Evolutionary conservation across 2,329 filamentous ascomycete species (phyloP), one percentile per base, ranked within the genome.

Genomic region (Lachnellula occidentalis): DNA sequence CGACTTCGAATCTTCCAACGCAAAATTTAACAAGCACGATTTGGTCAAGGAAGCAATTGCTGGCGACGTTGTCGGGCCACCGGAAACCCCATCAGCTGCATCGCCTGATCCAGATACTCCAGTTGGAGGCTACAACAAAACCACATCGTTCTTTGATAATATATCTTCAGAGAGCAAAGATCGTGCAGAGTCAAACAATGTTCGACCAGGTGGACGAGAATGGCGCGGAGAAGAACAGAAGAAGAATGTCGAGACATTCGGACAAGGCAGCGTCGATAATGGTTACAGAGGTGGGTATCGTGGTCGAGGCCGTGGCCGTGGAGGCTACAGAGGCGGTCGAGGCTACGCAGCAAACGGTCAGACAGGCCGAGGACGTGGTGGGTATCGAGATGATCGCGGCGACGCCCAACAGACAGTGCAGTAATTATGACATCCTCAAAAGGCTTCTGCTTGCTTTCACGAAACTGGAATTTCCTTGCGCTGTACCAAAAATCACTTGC

Each of bases 211-310:
- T 54, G 91, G 90, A 34, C 84, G 88, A 47, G 90, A 95, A 70
- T 95, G 94, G 84, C 85, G 94, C 51, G 87, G 85, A 39, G 91
- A 97, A 71, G 94, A 97, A 70, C 89, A 95, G 70, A 90, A 87
- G 71, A 91, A 90, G 75, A 97, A 97, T 70, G 88, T 99, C 68
- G 94, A 99, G 74, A 99, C 94, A 0, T 99, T 99, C 64, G 94
- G 94, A 8, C 92, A 97, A 71, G 92, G 92, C 51, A 96, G 91
- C 63, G 92, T 99, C 21, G 94, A 99, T 64, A 86, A 83, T 49
- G 81, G 84, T 15, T 88, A 83, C 70, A 82, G 88, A 58, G 83
- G 85, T 51, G 86, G 88, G 60, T 94, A 85, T 72, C 86, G 91
- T 50, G 89, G 90, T 31, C 82, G 90, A 43, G 88, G 88, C 21